phyloP scores from a whole-genome alignment of 108 stramenopile genomes.

The Cyclostephanos invisitatus region DNA sequence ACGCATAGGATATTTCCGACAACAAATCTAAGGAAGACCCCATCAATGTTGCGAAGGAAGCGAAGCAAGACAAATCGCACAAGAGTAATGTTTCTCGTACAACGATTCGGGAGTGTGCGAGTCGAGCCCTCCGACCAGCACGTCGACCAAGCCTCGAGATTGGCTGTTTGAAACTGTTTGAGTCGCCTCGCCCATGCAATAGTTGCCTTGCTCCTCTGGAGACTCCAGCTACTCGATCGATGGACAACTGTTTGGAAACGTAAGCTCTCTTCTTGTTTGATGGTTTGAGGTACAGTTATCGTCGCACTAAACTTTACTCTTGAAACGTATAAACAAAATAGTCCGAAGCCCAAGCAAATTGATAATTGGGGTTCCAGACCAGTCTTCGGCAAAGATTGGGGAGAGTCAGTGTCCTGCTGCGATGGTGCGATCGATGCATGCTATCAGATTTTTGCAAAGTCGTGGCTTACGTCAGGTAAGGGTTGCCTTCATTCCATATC shows the following conservation, averaged over 20 bases:
- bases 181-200: slow-evolving; percentile 48
- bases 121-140: slow-evolving; percentile 25
- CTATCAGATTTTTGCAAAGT: slow-evolving; percentile 46
- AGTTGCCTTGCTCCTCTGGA: slow-evolving; percentile 14
- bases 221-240: slow-evolving; percentile 21
- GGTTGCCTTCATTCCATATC: slow-evolving; percentile 1
- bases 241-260: slow-evolving; percentile 17
- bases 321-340: slow-evolving; percentile 10
- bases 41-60: neutral
- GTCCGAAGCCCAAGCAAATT: slow-evolving; percentile 60
- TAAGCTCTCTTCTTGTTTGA: slow-evolving; percentile 3
- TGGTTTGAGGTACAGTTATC: slow-evolving; percentile 1
- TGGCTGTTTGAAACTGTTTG: slow-evolving; percentile 18
- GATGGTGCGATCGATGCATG: slow-evolving; percentile 44
- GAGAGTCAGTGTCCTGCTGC: slow-evolving; percentile 54
- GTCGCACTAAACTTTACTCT: neutral
- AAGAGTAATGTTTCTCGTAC: slow-evolving; percentile 2
- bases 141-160: slow-evolving; percentile 21
- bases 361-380: slow-evolving; percentile 78
- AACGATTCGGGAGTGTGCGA: slow-evolving; percentile 17
- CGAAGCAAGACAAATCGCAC: neutral
- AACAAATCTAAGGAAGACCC: neutral
- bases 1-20: slow-evolving; percentile 8
- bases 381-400: slow-evolving; percentile 75
- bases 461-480: slow-evolving; percentile 37